A percentile compares a stretch with the other conserved stretches of the same genome.
Conservation (phyloP, 2,329 filamentous ascomycete species). For the Trichoderma aggressivum region DNA sequence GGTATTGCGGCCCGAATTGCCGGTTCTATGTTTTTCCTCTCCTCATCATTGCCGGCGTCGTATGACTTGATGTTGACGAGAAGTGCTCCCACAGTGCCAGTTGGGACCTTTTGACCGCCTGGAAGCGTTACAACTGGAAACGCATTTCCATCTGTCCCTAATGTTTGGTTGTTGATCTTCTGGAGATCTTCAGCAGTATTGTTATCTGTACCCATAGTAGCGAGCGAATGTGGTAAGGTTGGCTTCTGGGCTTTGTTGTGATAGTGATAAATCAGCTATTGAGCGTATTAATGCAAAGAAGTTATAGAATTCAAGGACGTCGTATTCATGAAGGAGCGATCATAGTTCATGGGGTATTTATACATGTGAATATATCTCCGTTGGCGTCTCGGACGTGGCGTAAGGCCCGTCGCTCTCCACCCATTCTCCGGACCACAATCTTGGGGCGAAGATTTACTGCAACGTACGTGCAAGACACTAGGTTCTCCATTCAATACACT, state of each 20-base stretch:
- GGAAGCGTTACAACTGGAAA: neutral
- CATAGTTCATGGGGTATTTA: neutral
- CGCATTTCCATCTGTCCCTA: neutral
- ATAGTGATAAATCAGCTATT: neutral
- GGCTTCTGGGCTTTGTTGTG: neutral
- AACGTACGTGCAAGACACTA: neutral
- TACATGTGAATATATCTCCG: neutral
- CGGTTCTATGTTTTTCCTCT: neutral
- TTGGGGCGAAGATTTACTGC: neutral
- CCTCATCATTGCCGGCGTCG: neutral
- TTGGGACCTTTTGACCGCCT: neutral
- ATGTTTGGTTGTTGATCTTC: neutral
- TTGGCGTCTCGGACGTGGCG: neutral
- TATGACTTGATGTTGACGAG: neutral
- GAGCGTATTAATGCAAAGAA: neutral
- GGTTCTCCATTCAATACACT: neutral
- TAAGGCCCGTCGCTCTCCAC: neutral
- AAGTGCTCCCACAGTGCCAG: neutral
- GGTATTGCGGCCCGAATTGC: neutral
- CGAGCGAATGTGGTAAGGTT: neutral
- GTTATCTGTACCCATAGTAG: neutral
- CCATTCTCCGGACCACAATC: neutral
- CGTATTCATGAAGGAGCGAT: neutral
- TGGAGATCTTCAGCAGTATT: neutral
- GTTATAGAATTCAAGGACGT: neutral